A percentile compares a stretch with the other conserved stretches of the same genome.
phyloP scores from a whole-genome alignment of 2,329 filamentous ascomycete genomes.

The Reticulascus tulasneorum region DNA sequence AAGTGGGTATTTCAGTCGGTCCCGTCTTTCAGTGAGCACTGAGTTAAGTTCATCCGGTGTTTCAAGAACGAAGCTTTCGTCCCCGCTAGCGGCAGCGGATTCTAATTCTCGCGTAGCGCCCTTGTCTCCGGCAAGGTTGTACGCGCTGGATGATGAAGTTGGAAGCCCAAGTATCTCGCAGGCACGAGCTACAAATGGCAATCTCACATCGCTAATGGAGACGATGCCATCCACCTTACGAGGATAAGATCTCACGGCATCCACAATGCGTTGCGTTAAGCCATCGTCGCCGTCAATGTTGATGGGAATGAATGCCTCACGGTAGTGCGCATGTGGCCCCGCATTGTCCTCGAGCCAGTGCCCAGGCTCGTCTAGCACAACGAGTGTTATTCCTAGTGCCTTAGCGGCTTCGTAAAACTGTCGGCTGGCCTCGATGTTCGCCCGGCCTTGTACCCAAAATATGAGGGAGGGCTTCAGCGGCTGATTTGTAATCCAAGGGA shows the following conservation, averaged over 20 bases:
- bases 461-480: neutral
- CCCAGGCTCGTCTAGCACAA: slow-evolving; percentile 30
- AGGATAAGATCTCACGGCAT: slow-evolving; percentile 19
- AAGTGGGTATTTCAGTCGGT: slow-evolving; percentile 20
- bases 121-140: slow-evolving; percentile 25
- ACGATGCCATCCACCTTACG: slow-evolving; percentile 29
- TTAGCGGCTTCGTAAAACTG: slow-evolving; percentile 12
- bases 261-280: slow-evolving; percentile 23
- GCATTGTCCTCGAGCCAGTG: slow-evolving; percentile 31
- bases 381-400: slow-evolving; percentile 30
- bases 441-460: slow-evolving; percentile 7
- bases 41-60: slow-evolving; percentile 14
- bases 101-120: slow-evolving; percentile 21
- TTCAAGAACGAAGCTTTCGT: slow-evolving; percentile 13
- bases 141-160: slow-evolving; percentile 23
- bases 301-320: slow-evolving; percentile 27
- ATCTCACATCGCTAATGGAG: slow-evolving; percentile 26
- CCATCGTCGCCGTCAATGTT: slow-evolving; percentile 21
- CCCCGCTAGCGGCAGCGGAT: slow-evolving; percentile 1
- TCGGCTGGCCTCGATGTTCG: slow-evolving; percentile 2
- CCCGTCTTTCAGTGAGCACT: slow-evolving; percentile 2
- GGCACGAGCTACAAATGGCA: slow-evolving; percentile 24
- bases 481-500: neutral
- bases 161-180: slow-evolving; percentile 25
- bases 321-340: slow-evolving; percentile 17